Percentiles rank a stretch among this genome's conserved stretches.
phyloP scores from a whole-genome alignment of 371 early-diverging fungal species.

The Mucor racemosus region DNA sequence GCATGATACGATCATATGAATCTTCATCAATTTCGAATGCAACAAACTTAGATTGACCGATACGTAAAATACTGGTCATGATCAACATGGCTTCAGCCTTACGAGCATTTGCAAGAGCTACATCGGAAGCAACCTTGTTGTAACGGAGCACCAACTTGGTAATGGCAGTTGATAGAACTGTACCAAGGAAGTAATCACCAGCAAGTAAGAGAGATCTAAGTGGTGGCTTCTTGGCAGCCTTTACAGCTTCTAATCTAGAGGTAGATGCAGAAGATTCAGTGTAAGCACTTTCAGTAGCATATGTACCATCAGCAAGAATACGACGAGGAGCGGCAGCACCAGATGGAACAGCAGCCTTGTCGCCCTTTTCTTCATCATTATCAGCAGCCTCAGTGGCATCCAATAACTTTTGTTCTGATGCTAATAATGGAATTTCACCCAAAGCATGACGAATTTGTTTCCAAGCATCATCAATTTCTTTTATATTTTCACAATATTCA shows the following conservation, averaged over 20 bases:
- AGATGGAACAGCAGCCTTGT: constrained; percentile 42
- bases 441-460: constrained; percentile 78
- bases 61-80: constrained; percentile 92
- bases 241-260: constrained; percentile 64
- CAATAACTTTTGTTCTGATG: constrained; percentile 78
- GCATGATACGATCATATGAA: constrained; percentile 89
- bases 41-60: constrained; percentile 88
- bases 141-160: constrained; percentile 88
- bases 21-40: constrained; percentile 93
- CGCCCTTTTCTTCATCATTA: constrained; percentile 40
- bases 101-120: constrained; percentile 69
- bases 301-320: constrained; percentile 95
- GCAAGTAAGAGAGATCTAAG: constrained; percentile 81
- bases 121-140: constrained; percentile 55
- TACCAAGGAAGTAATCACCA: constrained; percentile 92
- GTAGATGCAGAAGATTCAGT: constrained; percentile 53
- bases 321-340: constrained; percentile 66
- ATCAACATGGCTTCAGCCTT: constrained; percentile 95
- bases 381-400: constrained; percentile 62
- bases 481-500: constrained; percentile 79
- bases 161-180: constrained; percentile 87
- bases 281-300: constrained; percentile 93
- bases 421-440: constrained; percentile 93
- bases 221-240: constrained; percentile 77
- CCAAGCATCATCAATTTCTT: constrained; percentile 87